Conservation (phyloP, 129 eudicot species). For the Solidago caesia region DNA sequence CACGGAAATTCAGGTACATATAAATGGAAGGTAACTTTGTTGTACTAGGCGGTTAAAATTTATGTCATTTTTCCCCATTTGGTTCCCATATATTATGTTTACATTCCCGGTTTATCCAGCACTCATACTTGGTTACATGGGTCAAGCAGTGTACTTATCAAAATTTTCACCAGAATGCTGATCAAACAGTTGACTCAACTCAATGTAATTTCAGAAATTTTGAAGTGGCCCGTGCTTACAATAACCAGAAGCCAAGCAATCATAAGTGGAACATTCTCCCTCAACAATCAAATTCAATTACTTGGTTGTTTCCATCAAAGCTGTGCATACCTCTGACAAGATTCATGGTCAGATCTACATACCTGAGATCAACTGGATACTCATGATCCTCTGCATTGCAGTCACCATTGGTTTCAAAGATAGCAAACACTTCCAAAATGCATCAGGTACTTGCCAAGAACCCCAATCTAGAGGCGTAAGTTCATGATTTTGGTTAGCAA, state of each 20-base stretch:
- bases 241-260: neutral
- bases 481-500: conserved; percentile 10
- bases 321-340: neutral
- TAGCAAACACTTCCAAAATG: neutral
- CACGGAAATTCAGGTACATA: conserved; percentile 75
- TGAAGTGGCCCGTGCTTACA: neutral
- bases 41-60: neutral
- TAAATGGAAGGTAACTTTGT: neutral
- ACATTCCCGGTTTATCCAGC: conserved; percentile 66
- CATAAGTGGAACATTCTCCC: neutral
- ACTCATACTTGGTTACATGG: conserved; percentile 37
- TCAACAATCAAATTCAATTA: neutral
- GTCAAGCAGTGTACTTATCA: neutral
- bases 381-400: neutral
- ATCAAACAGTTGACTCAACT: neutral
- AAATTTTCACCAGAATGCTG: neutral
- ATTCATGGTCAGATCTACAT: neutral
- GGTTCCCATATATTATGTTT: conserved; percentile 37
- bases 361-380: neutral
- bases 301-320: neutral
- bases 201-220: neutral
- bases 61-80: too few relatives aligned
- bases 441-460: neutral
- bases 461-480: too few relatives aligned
- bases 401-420: neutral